Conservation (phyloP, 805 yeast species). For the Blastobotrys peoriensis region DNA sequence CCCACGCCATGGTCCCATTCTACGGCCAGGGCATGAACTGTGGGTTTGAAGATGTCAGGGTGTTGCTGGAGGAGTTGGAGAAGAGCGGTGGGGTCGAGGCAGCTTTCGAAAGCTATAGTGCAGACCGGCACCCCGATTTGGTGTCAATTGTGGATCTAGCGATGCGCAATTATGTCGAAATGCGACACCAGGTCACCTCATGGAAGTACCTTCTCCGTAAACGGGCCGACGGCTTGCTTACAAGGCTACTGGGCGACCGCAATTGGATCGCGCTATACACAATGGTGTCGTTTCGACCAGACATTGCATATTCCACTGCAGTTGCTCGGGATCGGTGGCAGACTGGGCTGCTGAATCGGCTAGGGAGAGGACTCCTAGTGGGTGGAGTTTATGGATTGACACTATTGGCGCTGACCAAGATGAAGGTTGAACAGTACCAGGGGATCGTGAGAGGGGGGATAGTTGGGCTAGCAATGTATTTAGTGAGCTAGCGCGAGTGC, state of each 20-base stretch:
- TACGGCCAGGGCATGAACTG: constrained; percentile 97
- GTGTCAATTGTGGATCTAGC: constrained; percentile 74
- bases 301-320: constrained; percentile 70
- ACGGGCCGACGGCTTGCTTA: constrained; percentile 58
- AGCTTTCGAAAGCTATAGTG: constrained; percentile 54
- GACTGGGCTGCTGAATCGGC: constrained; percentile 37
- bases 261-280: constrained; percentile 81
- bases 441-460: background rate
- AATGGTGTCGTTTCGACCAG: constrained; percentile 86
- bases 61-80: constrained; percentile 45
- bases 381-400: background rate
- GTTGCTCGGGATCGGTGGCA: constrained; percentile 51
- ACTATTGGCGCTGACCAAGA: background rate
- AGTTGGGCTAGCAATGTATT: background rate
- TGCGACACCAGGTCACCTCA: constrained; percentile 75
- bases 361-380: background rate
- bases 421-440: background rate
- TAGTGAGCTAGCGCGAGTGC: too few relatives aligned
- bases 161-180: constrained; percentile 73
- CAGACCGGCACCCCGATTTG: constrained; percentile 56
- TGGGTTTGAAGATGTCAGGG: constrained; percentile 85
- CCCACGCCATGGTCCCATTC: constrained; percentile 97
- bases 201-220: constrained; percentile 58
- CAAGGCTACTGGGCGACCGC: constrained; percentile 48
- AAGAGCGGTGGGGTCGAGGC: constrained; percentile 34